A percentile compares a stretch with the other conserved stretches of the same genome.
These are phyloP conservation scores for Clonostachys solani DNA, from an alignment of 2,329 filamentous ascomycete genomes.

Conservation along the genomic window DNA sequence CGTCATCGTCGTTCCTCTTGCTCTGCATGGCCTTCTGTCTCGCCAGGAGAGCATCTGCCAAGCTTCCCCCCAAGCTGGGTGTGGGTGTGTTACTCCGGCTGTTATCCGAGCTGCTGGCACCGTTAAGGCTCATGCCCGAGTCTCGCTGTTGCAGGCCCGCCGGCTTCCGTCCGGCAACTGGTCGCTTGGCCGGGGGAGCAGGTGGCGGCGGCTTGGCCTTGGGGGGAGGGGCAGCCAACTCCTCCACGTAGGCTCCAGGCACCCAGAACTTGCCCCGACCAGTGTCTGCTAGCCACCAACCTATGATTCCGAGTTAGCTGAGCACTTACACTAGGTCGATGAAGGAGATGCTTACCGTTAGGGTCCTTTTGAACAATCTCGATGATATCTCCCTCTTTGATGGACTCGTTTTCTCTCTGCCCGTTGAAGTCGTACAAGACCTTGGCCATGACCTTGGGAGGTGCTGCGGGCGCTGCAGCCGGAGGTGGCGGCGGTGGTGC, in stretches of 20 bases:
- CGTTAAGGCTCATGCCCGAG: slow-evolving; percentile 59
- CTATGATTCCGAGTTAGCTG: slow-evolving; percentile 42
- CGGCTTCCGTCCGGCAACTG: slow-evolving; percentile 68
- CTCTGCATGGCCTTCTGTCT: slow-evolving; percentile 74
- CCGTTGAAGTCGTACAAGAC: slow-evolving; percentile 90
- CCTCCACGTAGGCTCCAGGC: slow-evolving; percentile 90
- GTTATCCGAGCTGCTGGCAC: slow-evolving; percentile 38
- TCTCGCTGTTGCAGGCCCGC: slow-evolving; percentile 68
- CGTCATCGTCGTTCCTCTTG: slow-evolving; percentile 63
- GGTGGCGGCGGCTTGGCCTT: slow-evolving; percentile 67
- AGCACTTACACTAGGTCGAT: background rate
- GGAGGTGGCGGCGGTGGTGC: slow-evolving; percentile 64
- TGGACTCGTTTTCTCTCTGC: slow-evolving; percentile 78
- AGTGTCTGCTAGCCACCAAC: slow-evolving; percentile 94
- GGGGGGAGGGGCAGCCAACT: slow-evolving; percentile 66
- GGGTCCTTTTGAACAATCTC: slow-evolving; percentile 91
- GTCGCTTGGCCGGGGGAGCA: slow-evolving; percentile 76
- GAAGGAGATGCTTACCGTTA: slow-evolving; percentile 64
- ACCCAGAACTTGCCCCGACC: slow-evolving; percentile 78
- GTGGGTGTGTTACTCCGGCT: slow-evolving; percentile 71
- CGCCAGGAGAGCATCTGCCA: slow-evolving; percentile 75
- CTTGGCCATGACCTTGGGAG: slow-evolving; percentile 75
- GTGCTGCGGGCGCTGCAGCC: slow-evolving; percentile 44
- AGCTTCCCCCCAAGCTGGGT: slow-evolving; percentile 65
- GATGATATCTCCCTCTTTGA: slow-evolving; percentile 76